phyloP scores from a whole-genome alignment of 1,284 basidiomycete genomes.

The Marasmius fiardii region DNA sequence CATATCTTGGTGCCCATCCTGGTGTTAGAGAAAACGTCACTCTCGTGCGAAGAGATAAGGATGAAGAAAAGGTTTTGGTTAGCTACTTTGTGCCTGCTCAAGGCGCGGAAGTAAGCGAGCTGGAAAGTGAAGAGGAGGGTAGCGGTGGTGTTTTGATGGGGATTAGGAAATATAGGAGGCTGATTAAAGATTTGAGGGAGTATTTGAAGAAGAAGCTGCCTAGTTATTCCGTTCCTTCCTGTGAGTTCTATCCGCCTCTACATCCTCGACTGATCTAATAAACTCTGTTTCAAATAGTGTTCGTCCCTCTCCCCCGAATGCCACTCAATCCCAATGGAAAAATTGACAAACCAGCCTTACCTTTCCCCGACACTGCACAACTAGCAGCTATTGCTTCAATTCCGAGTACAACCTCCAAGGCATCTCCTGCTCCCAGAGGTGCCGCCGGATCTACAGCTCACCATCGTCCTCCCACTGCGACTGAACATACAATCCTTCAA shows the following conservation, averaged over 20 bases:
- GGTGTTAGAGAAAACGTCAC: slow-evolving; percentile 97
- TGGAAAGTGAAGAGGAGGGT: slow-evolving; percentile 70
- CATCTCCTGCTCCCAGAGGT: slow-evolving; percentile 18
- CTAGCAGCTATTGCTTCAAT: neutral
- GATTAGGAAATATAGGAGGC: slow-evolving; percentile 77
- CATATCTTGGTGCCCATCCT: slow-evolving; percentile 91
- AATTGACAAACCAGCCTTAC: slow-evolving; percentile 97
- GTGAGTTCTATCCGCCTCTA: slow-evolving; percentile 40
- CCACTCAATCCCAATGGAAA: slow-evolving; percentile 99
- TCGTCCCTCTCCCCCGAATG: slow-evolving; percentile 94
- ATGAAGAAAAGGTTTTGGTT: slow-evolving; percentile 99
- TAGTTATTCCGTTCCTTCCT: slow-evolving; percentile 86
- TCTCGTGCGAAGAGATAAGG: slow-evolving; percentile 94
- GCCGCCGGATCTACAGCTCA: slow-evolving; percentile 27
- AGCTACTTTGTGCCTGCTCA: slow-evolving; percentile 97
- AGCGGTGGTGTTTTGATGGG: slow-evolving; percentile 60
- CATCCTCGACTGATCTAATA: slow-evolving; percentile 14
- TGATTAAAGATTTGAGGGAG: slow-evolving; percentile 94
- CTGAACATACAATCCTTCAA: slow-evolving; percentile 77
- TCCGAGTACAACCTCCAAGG: too few species aligned
- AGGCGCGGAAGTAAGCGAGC: slow-evolving; percentile 66
- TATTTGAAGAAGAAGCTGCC: slow-evolving; percentile 98
- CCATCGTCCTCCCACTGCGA: slow-evolving; percentile 47
- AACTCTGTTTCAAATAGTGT: slow-evolving; percentile 50
- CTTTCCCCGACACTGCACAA: slow-evolving; percentile 97